Evolutionary conservation across 2,329 filamentous ascomycete genomes (phyloP), one percentile per base, ranked within the genome.

Genomic region (Arthrinium puccinioides): DNA sequence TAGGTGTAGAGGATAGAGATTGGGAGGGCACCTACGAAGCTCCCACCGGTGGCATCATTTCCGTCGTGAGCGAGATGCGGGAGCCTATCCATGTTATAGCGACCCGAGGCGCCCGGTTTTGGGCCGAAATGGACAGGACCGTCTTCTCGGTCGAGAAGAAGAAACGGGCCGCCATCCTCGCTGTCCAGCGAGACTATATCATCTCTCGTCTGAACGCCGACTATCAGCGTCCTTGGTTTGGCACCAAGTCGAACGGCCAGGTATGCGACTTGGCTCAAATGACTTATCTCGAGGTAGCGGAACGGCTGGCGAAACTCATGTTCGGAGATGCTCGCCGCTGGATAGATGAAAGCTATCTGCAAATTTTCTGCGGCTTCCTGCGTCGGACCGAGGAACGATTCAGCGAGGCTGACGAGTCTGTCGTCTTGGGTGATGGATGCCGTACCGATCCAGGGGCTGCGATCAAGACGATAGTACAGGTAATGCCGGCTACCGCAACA

Each of bases 181-280:
- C 60, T 49, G 62, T 62, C 47, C 63, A 61, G 14, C 40, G 57
- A 30, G 57, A 63, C 10, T 59, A 66, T 50, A 66, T 70, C 46
- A 66, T 69, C 44, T 54, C 56, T 35, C 60, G 59, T 42, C 53
- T 70, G 14, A 70, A 70, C 47, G 61, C 61, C 31, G 66, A 70
- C 44, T 69, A 64, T 52, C 62, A 67, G 35, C 69, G 69, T 41
- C 60, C 64, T 10, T 70, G 66, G 66, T 70, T 70, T 36, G 66
- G 64, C 14, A 53, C 51, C 28, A 67, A 64, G 48, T 53, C 56
- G 36, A 53, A 55, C 6, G 64, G 63, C 24, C 54, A 64, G 37
- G 57, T 58, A 10, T 63, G 65, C 9, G 66, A 69, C 32, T 51
- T 70, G 10, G 61, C 62, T 36, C 62, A 69, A 29, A 69, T 70